Base-by-base conservation (phyloP, 495 filamentous ascomycete genomes). In the Aspergillus diversus region DNA sequence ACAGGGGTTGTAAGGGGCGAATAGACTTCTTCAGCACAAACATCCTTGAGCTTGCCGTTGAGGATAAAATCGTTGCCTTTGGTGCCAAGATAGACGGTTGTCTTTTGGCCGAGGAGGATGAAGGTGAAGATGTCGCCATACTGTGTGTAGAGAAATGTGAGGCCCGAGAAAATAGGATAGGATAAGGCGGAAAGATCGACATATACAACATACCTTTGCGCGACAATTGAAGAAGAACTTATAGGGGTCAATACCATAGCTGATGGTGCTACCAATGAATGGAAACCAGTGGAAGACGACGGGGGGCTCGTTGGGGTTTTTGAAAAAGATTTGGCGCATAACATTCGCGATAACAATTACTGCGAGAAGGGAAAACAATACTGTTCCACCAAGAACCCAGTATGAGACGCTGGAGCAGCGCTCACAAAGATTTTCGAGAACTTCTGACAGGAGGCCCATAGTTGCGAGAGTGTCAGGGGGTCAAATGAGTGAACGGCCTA, bases 61-160 rank as follows among this genome's bases (percentile, higher is more conserved):
- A 95, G 82, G 69, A 95, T 90, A 68, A 95, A 94, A 33, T 93
- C 89, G 71, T 93, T 96, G 60, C 92, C 92, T 61, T 89, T 79
- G n/a, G 85, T 78, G 1, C 92, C 92, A 51, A 96, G 78, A 63
- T 84, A 91, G 8, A 90, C 90, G 4, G 90, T 92, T 17, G 85
- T 91, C 73, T 89, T 90, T 71, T 83, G 86, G 53, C 90, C 90
- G 33, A 93, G 81, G 16, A 93, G 78, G 49, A 92, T 77, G 71
- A 92, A 93, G 9, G 91, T 93, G 66, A 92, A 93, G 65, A 88
- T 84, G 63, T 89, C 83, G 63, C 86, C 86, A 63, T 89, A 87
- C 84, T 86, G 67, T 17, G 27, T 17, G 3, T n/a, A 8, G 52
- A 52, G 12, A 52, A 50, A 57, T 12, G 31, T 50, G 9, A 39